Conservation (phyloP, 176 grass and related monocot genomes). For the Urochloa ruziziensis region DNA sequence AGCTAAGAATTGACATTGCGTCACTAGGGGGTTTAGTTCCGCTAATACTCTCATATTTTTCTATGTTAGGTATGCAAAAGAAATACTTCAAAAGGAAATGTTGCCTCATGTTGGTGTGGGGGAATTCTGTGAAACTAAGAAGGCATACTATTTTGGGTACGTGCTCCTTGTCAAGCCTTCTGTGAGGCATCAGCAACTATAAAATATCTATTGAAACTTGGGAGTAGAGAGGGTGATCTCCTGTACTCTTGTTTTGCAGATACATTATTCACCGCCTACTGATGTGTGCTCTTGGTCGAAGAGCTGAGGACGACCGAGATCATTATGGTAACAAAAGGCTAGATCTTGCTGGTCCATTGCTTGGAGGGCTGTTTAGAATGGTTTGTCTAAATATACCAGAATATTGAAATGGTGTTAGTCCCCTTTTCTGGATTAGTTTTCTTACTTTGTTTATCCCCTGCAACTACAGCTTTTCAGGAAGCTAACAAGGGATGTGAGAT, state of each 20-base stretch:
- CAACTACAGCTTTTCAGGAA: constrained; percentile 93
- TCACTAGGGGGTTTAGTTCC: constrained; percentile 2
- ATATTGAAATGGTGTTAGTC: neutral
- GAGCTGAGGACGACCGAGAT: constrained; percentile 95
- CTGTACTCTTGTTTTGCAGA: constrained; percentile 44
- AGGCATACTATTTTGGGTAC: constrained; percentile 99
- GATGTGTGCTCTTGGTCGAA: constrained; percentile 93
- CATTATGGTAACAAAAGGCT: constrained; percentile 99
- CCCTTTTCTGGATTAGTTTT: constrained; percentile 11
- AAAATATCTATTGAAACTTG: constrained; percentile 14
- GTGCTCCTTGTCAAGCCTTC: constrained; percentile 2
- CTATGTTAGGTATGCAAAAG: constrained; percentile 75
- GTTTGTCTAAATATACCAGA: constrained; percentile 50
- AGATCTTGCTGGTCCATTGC: constrained; percentile 96
- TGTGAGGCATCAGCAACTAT: constrained; percentile 5
- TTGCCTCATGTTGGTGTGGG: constrained; percentile 96
- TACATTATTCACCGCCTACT: constrained; percentile 98
- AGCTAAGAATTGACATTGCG: neutral
- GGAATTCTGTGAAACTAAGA: constrained; percentile 98
- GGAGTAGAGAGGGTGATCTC: constrained; percentile 26
- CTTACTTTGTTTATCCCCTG: constrained; percentile 12
- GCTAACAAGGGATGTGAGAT: constrained; percentile 93
- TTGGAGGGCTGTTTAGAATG: constrained; percentile 96
- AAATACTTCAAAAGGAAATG: constrained; percentile 99
- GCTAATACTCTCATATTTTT: neutral